Percentiles rank a stretch among this genome's conserved stretches.
phyloP scores from a whole-genome alignment of 1,284 basidiomycete species.

The Marasmius fiardii region DNA sequence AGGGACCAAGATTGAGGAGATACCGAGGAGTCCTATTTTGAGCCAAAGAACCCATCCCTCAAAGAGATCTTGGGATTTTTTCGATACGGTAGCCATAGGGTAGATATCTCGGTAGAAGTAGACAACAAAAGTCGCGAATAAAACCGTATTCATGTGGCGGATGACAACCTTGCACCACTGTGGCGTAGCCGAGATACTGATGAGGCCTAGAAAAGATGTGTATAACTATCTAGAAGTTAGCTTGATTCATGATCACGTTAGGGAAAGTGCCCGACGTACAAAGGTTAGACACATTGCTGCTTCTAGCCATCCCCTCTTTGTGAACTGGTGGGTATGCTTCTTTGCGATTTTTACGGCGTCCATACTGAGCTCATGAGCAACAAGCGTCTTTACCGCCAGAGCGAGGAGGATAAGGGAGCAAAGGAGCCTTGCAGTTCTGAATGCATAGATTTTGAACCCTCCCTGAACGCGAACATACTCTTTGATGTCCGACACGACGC shows the following conservation, averaged over 20 bases:
- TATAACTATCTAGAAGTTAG: constrained; percentile 20
- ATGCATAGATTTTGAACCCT: neutral
- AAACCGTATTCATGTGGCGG: constrained; percentile 32
- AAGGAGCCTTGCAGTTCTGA: neutral
- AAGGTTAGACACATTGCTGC: constrained; percentile 29
- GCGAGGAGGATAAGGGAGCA: neutral
- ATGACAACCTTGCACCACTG: constrained; percentile 26
- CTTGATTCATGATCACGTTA: neutral
- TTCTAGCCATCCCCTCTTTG: constrained; percentile 24
- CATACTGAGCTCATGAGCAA: neutral
- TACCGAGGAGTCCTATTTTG: constrained; percentile 29
- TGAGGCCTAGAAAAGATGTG: constrained; percentile 25
- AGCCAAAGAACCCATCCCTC: constrained; percentile 36
- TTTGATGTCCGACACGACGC: neutral
- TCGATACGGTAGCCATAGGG: constrained; percentile 52
- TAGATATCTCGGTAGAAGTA: constrained; percentile 65
- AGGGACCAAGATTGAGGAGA: constrained; percentile 33
- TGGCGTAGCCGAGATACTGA: constrained; percentile 23
- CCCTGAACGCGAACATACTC: neutral
- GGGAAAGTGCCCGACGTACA: constrained; percentile 23
- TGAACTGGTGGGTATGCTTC: constrained; percentile 19
- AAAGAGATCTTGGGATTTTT: constrained; percentile 26
- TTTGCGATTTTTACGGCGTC: neutral
- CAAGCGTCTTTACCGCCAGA: neutral
- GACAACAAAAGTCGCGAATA: constrained; percentile 33